Conservation (phyloP, 352 stramenopile genomes). For the Pseudoperonospora humuli region DNA sequence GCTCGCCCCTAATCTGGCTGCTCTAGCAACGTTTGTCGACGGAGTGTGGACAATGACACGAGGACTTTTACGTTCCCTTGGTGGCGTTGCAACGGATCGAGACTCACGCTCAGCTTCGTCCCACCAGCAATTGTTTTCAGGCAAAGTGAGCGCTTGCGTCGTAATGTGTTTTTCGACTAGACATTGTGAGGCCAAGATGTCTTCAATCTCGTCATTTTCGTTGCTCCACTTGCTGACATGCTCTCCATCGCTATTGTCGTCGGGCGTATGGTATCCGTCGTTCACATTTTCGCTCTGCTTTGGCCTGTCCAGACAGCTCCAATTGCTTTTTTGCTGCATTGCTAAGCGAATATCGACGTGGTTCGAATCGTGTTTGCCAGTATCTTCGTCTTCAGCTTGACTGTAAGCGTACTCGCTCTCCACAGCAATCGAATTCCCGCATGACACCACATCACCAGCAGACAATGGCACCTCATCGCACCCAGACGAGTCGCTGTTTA, state of each 20-base stretch:
- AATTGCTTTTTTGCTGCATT: conserved; percentile 31
- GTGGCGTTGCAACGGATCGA: conserved; percentile 20
- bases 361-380: conserved; percentile 2
- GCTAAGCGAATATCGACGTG: conserved; percentile 16
- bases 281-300: conserved; percentile 8
- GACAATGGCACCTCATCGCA: conserved; percentile 4
- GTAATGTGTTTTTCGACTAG: conserved; percentile 16
- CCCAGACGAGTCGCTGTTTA: neutral
- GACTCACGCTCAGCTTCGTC: conserved; percentile 33
- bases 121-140: conserved; percentile 37
- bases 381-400: conserved; percentile 20
- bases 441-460: conserved; percentile 21
- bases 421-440: conserved; percentile 37
- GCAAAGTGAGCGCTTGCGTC: neutral
- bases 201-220: conserved; percentile 41
- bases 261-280: conserved; percentile 11
- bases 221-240: conserved; percentile 12
- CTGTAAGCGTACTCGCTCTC: conserved; percentile 50
- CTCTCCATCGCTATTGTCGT: conserved; percentile 17
- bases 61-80: conserved; percentile 47
- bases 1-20: conserved; percentile 11
- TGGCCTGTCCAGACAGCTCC: conserved; percentile 8
- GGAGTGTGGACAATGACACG: conserved; percentile 22
- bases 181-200: conserved; percentile 62
- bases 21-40: conserved; percentile 9